Evolutionary conservation across 2,329 filamentous ascomycete genomes (phyloP).

Genomic region (Tolypocladium inflatum): DNA sequence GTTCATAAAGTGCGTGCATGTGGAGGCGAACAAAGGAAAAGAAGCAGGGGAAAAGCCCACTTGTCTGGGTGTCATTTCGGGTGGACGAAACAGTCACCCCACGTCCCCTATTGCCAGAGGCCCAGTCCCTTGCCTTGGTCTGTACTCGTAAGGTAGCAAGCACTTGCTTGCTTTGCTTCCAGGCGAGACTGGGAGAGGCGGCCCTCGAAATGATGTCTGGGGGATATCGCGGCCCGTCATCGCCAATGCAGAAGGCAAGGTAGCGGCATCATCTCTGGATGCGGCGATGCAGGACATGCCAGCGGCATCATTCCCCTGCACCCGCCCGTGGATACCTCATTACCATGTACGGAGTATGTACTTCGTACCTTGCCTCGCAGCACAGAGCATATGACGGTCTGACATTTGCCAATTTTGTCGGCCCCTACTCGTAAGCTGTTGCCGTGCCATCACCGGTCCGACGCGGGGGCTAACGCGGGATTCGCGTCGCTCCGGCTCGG

Average conservation of each 20-base stretch:
- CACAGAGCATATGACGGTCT: neutral
- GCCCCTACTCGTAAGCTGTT: neutral
- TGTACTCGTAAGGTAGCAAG: too few species aligned
- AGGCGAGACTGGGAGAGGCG: neutral
- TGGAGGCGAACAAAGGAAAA: neutral
- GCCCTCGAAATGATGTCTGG: neutral
- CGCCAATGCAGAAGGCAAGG: neutral
- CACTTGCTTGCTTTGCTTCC: neutral
- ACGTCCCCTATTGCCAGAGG: neutral
- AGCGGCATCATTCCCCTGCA: neutral
- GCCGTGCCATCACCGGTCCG: neutral
- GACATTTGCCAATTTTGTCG: neutral
- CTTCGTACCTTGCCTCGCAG: neutral
- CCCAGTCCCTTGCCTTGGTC: neutral
- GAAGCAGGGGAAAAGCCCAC: neutral
- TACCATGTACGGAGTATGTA: too few species aligned
- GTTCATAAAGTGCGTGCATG: neutral
- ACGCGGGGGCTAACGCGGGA: neutral
- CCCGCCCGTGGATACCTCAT: neutral
- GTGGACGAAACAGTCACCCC: neutral
- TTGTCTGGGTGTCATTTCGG: conserved; percentile 1
- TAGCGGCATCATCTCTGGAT: neutral
- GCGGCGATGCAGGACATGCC: neutral
- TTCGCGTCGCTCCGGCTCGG: neutral
- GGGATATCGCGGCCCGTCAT: neutral